Conservation (phyloP, 441 rosid genomes). For the Croton setiger region DNA sequence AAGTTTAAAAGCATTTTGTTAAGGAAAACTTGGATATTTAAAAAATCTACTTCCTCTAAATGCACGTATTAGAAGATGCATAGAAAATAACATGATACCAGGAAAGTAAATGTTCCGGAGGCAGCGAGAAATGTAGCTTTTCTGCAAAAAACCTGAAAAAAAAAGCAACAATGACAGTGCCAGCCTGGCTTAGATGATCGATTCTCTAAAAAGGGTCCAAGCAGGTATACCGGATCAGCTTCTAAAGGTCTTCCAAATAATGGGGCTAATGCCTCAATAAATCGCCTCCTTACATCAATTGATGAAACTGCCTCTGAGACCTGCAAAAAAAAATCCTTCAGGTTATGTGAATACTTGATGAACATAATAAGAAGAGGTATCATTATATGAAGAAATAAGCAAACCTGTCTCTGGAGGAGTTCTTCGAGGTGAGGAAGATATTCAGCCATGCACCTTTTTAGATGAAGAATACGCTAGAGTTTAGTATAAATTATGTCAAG, state of each 20-base stretch:
- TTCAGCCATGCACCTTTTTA: conserved; percentile 92
- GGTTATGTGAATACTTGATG: conserved; percentile 5
- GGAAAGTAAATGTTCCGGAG: conserved; percentile 71
- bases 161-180: conserved; percentile 23
- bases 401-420: conserved; percentile 73
- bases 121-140: conserved; percentile 66
- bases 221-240: conserved; percentile 75
- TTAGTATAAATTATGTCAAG: conserved; percentile 15
- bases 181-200: conserved; percentile 16
- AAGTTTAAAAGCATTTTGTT: neutral
- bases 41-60: conserved; percentile 1
- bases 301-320: conserved; percentile 69
- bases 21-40: conserved; percentile 7
- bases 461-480: conserved; percentile 22
- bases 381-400: conserved; percentile 24
- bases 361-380: conserved; percentile 15
- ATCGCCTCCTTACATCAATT: conserved; percentile 61
- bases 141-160: conserved; percentile 68
- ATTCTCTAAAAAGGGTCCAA: conserved; percentile 13
- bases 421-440: conserved; percentile 96
- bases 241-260: conserved; percentile 83
- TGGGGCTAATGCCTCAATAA: conserved; percentile 69
- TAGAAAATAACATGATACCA: conserved; percentile 41
- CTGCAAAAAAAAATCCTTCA: conserved; percentile 25
- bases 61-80: neutral